These are phyloP conservation scores for Plantago coronopus DNA, from an alignment of 305 asterid species.

Conservation along the genomic window DNA sequence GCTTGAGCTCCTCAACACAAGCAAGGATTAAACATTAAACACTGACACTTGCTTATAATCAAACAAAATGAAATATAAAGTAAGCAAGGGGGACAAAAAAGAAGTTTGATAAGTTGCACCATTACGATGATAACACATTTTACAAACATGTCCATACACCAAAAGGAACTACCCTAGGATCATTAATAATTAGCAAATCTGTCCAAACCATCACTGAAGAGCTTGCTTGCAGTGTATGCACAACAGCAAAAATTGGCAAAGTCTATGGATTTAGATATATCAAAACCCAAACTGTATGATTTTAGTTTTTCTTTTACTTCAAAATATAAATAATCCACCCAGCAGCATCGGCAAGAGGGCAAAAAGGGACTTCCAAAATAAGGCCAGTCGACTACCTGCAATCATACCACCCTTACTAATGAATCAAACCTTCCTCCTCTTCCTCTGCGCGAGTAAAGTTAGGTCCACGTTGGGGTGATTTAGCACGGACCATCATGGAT, in stretches of 20 bases:
- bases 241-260: slow-evolving; percentile 10
- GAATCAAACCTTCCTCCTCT: slow-evolving; percentile 21
- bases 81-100: too few relatives aligned
- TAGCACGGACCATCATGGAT: slow-evolving; percentile 29
- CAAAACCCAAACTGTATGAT: background rate
- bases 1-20: too few relatives aligned
- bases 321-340: background rate
- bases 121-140: too few relatives aligned
- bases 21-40: too few relatives aligned
- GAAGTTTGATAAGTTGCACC: too few relatives aligned
- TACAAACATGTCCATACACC: background rate
- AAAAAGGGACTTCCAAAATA: slow-evolving; percentile 4
- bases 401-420: slow-evolving; percentile 5
- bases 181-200: background rate
- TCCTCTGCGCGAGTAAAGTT: slow-evolving; percentile 14
- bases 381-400: slow-evolving; percentile 9
- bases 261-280: background rate
- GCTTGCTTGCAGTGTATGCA: background rate
- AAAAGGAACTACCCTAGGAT: background rate
- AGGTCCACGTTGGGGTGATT: background rate
- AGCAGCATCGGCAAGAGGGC: slow-evolving; percentile 23
- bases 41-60: too few relatives aligned
- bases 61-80: too few relatives aligned
- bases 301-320: background rate
- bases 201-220: background rate